phyloP scores from a whole-genome alignment of 2,329 filamentous ascomycete genomes.

The Clarireedia homoeocarpa region DNA sequence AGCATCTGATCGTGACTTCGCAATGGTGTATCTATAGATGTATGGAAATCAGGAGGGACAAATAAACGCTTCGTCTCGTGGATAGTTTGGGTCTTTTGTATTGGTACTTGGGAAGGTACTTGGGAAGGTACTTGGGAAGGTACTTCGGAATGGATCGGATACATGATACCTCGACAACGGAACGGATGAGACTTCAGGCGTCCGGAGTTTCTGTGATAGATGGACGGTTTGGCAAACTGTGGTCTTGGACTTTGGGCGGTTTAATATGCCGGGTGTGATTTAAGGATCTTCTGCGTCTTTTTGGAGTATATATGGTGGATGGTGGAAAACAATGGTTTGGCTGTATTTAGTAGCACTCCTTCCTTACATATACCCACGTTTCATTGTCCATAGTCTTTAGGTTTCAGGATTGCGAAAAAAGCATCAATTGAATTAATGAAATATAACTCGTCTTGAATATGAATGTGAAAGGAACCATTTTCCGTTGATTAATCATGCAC shows the following conservation, averaged over 20 bases:
- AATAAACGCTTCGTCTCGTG: background rate
- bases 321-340: background rate
- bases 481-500: background rate
- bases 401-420: background rate
- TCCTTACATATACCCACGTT: slow-evolving; percentile 4
- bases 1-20: background rate
- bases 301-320: slow-evolving; percentile 3
- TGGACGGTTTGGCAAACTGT: background rate
- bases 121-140: background rate
- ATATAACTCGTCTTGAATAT: background rate
- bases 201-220: slow-evolving; percentile 1
- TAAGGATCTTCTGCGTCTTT: background rate
- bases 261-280: background rate
- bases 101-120: slow-evolving; percentile 3
- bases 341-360: slow-evolving; percentile 5
- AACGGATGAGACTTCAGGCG: slow-evolving; percentile 1
- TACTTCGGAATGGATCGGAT: background rate
- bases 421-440: background rate
- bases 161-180: slow-evolving; percentile 2
- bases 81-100: background rate
- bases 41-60: background rate
- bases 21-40: background rate
- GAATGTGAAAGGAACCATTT: background rate
- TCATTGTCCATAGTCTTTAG: background rate
- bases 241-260: background rate